Evolutionary conservation across 257 asterid genomes (phyloP), one percentile per base, ranked within the genome.

Genomic region (Solanum etuberosum): DNA sequence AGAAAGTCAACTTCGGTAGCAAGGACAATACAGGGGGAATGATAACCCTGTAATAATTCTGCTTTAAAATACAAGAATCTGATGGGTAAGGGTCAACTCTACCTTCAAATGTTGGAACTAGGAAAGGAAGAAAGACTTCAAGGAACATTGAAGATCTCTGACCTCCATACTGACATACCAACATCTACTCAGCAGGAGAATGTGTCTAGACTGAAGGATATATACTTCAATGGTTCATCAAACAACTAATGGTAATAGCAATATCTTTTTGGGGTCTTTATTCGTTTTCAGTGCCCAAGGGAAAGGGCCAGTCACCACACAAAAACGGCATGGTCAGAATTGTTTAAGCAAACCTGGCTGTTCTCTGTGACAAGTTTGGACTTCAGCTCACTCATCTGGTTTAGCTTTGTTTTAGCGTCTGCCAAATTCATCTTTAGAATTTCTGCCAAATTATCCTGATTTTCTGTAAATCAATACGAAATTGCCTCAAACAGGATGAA

Each of bases 331-430:
- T 25, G 34, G 67, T 83, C 88, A 83, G 86, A 84, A 86, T 88
- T 86, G 89, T 76, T 85, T 88, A 89, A 29, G 87, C 90, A 83
- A 48, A 96, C 99, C 99, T 94, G 87, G 82, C 68, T 63, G 83
- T 92, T 92, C 92, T 93, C 92, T 89, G 86, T 74, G 83, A 90
- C 89, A 89, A 93, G 90, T 86, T 91, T 85, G 29, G 88, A 83
- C 90, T 91, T 94, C 86, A 84, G 89, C 88, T 91, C 93, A 89
- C 88, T 89, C 89, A 94, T 90, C 90, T 88, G 88, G 87, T 91
- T 92, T 76, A 92, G 85, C 88, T 93, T 94, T 85, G 92, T 86
- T 85, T 89, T 91, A 83, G 94, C 96, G 82, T 93, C 93, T 87
- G 90, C 91, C 89, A 91, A 72, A 70, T 93, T 90, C 87, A 70